A percentile compares a stretch with the other conserved stretches of the same genome.
phyloP scores from a whole-genome alignment of 2,329 filamentous ascomycete genomes.

The Zymoseptoria tritici region DNA sequence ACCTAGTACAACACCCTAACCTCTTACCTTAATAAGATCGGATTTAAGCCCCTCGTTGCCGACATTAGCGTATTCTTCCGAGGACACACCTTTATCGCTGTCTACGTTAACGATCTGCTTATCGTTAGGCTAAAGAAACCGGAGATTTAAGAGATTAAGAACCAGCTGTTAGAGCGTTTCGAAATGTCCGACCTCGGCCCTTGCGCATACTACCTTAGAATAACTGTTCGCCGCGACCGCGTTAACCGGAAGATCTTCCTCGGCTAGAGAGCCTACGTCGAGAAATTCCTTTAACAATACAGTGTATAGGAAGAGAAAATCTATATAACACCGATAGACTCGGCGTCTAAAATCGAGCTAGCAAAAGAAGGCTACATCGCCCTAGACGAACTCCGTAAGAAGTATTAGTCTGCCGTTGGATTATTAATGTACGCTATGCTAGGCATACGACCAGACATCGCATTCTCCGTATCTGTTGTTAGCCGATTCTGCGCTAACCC shows the following conservation, averaged over 20 bases:
- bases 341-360: neutral
- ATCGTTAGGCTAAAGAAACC: slow-evolving; percentile 5
- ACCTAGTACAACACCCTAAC: slow-evolving; percentile 1
- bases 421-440: neutral
- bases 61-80: slow-evolving; percentile 6
- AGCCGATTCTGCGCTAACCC: too few species aligned
- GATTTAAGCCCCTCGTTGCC: neutral
- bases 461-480: slow-evolving; percentile 13
- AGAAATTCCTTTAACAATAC: neutral
- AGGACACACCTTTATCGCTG: neutral
- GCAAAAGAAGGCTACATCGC: neutral
- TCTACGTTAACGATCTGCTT: slow-evolving; percentile 11
- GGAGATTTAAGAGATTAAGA: slow-evolving; percentile 4
- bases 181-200: slow-evolving; percentile 7
- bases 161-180: neutral
- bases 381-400: neutral
- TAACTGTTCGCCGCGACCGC: slow-evolving; percentile 18
- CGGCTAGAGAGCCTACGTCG: neutral
- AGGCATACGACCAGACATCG: slow-evolving; percentile 1
- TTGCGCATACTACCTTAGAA: slow-evolving; percentile 16
- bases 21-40: neutral
- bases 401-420: neutral
- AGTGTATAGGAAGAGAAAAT: neutral
- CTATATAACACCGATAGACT: slow-evolving; percentile 1
- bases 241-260: slow-evolving; percentile 3